Percentiles rank a stretch among this genome's conserved stretches.
Evolutionary conservation across 345 rosid genomes (phyloP).

Genomic region (Brassica juncea): DNA sequence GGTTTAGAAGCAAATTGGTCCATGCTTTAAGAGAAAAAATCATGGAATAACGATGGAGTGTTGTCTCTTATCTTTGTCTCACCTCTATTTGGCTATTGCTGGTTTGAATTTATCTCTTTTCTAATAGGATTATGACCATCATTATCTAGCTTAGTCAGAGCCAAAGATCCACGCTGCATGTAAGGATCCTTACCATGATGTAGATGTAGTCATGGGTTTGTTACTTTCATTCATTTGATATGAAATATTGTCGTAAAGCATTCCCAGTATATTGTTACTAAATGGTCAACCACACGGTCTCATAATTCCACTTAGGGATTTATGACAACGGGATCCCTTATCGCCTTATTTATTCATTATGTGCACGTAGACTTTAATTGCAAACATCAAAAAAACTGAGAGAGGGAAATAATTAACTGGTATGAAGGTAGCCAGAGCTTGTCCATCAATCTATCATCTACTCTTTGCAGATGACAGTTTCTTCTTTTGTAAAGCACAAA

Average conservation of each 20-base stretch:
- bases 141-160: background rate
- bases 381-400: too few species aligned
- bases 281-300: too few species aligned
- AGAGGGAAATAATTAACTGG: too few species aligned
- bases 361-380: too few species aligned
- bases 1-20: background rate
- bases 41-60: background rate
- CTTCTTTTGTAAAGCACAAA: too few species aligned
- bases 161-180: background rate
- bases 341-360: too few species aligned
- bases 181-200: background rate
- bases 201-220: background rate
- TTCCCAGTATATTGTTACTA: too few species aligned
- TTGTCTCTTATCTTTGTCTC: background rate
- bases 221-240: background rate
- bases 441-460: too few species aligned
- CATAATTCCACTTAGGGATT: too few species aligned
- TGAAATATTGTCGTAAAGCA: background rate
- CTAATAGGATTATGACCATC: background rate
- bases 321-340: too few species aligned
- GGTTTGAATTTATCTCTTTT: background rate
- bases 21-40: background rate
- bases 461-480: too few species aligned
- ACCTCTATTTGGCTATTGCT: background rate
- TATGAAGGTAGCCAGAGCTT: too few species aligned